Evolutionary conservation across 768 basidiomycete genomes (phyloP), one percentile per base, ranked within the genome.

Genomic region (Boletellus ananiceps): DNA sequence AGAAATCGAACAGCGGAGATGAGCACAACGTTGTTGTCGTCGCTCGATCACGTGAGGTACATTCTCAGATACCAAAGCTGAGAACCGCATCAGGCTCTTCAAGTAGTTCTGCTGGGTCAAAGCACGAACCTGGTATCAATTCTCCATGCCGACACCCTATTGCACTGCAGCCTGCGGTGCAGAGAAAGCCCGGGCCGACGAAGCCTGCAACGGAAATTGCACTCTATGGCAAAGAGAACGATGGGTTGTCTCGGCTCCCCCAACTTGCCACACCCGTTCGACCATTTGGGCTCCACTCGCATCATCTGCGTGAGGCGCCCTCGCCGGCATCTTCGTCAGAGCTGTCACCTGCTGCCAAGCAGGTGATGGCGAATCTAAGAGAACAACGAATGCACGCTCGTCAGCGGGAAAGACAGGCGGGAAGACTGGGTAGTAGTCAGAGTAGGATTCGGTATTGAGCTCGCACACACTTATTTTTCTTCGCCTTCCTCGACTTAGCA

Each of bases 251-350:
- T 4, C 66, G 61, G n/a, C 66, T 68, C n/a, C 67, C 69, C 14
- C 73, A 69, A 33, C 67, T 42, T 42, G 59, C 70, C 40, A 76
- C 79, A 38, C 83, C 80, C 44, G 46, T 60, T 16, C 74, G 71
- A 40, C 71, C 74, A 9, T 76, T 78, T 6, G 61, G 64, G 25
- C 69, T 69, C 12, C 72, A 69, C 49, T 60, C 63, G 27, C 54
- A 61, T 5, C 50, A 68, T 27, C 44, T 66, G 29, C 46, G 27
- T 5, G 65, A 62, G 3, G 60, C 57, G 42, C 77, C 82, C 3
- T 87, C 84, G 2, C 84, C 87, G 18, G 77, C 83, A 19, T 82
- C 79, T 25, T 87, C 86, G 2, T 78, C 85, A 9, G 88, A 89
- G 53, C 69, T 90, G 43, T 89, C 87, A 16, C 84, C 84, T 13